Conservation (phyloP, 495 filamentous ascomycete species). For the Polyplosphaeria fusca region DNA sequence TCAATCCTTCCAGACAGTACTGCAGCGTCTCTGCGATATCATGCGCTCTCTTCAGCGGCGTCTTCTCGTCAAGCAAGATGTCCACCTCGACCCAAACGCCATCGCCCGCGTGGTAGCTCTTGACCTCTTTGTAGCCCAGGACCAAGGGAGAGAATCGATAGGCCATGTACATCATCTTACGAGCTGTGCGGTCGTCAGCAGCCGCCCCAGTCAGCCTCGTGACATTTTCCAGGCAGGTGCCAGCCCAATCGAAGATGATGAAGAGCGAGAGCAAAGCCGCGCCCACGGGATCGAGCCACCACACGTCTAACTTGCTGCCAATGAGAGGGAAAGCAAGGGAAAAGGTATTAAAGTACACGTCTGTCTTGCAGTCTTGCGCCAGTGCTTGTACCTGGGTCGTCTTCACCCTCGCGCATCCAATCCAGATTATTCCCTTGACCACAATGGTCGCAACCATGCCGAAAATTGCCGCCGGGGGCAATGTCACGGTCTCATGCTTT, state of each 20-base stretch:
- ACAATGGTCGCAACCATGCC: constrained; percentile 45
- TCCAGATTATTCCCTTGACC: constrained; percentile 49
- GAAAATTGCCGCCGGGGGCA: constrained; percentile 44
- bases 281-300: constrained; percentile 52
- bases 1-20: constrained; percentile 47
- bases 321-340: constrained; percentile 50
- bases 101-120: constrained; percentile 50
- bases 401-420: constrained; percentile 47
- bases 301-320: constrained; percentile 42
- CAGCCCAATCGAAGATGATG: constrained; percentile 51
- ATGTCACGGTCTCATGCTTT: constrained; percentile 32
- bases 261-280: constrained; percentile 48
- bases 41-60: constrained; percentile 42
- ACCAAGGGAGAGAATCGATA: constrained; percentile 48
- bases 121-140: constrained; percentile 47
- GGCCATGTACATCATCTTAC: constrained; percentile 49
- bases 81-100: constrained; percentile 52
- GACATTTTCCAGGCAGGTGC: constrained; percentile 49
- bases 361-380: constrained; percentile 52
- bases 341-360: constrained; percentile 52
- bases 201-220: constrained; percentile 45
- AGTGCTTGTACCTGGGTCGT: constrained; percentile 52
- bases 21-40: constrained; percentile 52
- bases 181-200: constrained; percentile 35
- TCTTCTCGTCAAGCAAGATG: constrained; percentile 46